A percentile compares a stretch with the other conserved stretches of the same genome.
These are phyloP conservation scores for Malus fusca DNA, from an alignment of 306 rosid genomes.

Conservation along the genomic window DNA sequence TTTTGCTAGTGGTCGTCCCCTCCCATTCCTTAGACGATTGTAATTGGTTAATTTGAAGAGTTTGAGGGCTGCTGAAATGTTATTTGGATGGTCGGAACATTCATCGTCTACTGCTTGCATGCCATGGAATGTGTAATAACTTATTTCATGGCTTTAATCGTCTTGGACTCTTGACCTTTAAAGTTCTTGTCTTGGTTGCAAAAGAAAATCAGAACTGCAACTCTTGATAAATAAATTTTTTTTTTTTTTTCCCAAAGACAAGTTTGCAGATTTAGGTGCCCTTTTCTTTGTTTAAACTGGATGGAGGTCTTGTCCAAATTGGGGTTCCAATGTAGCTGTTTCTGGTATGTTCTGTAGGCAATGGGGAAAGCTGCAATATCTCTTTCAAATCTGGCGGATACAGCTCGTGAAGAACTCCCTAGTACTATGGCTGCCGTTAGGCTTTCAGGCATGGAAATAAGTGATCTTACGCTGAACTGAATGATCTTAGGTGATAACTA, in stretches of 20 bases:
- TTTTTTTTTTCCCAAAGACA: background rate
- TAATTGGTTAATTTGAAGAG: background rate
- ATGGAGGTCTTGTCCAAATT: background rate
- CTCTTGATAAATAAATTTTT: background rate
- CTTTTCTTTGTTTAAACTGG: background rate
- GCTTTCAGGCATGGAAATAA: slow-evolving; percentile 97
- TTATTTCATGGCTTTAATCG: background rate
- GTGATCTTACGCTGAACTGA: slow-evolving; percentile 66
- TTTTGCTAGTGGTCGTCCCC: background rate
- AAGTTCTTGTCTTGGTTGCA: background rate
- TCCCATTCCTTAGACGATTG: background rate
- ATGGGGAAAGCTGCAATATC: slow-evolving; percentile 86
- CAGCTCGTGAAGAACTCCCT: slow-evolving; percentile 91
- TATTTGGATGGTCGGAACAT: background rate
- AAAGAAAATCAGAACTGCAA: background rate
- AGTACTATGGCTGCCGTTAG: slow-evolving; percentile 95
- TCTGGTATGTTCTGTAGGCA: slow-evolving; percentile 39
- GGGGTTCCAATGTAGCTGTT: background rate
- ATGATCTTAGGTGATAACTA: slow-evolving; percentile 66
- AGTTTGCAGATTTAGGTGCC: background rate
- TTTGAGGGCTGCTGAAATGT: background rate
- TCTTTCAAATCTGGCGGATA: slow-evolving; percentile 87
- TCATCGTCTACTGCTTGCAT: background rate
- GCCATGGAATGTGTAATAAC: background rate
- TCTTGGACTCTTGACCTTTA: background rate